Conservation (phyloP, 495 filamentous ascomycete species). For the Friedmanniomyces endolithicus region DNA sequence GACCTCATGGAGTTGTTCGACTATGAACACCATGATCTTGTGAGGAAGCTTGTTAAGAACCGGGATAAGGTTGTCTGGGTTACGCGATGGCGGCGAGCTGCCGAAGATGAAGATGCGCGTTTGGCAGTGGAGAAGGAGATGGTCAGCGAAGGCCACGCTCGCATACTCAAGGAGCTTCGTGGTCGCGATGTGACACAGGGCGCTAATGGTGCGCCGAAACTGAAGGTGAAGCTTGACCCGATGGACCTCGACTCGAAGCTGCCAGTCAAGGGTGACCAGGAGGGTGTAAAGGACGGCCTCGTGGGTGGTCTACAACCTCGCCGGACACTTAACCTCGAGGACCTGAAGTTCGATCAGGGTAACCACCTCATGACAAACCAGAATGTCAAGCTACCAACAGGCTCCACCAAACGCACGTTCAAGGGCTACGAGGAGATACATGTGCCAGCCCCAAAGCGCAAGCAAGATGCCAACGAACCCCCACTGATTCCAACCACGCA, state of each 20-base stretch:
- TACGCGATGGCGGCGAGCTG: slow-evolving; percentile 71
- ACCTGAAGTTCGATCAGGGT: slow-evolving; percentile 92
- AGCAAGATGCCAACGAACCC: slow-evolving; percentile 63
- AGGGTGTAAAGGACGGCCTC: slow-evolving; percentile 49
- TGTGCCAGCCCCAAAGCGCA: slow-evolving; percentile 79
- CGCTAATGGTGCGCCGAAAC: slow-evolving; percentile 38
- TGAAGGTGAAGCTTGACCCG: slow-evolving; percentile 70
- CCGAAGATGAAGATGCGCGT: slow-evolving; percentile 66
- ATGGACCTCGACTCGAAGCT: slow-evolving; percentile 85
- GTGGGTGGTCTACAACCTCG: slow-evolving; percentile 79
- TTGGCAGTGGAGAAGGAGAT: slow-evolving; percentile 77
- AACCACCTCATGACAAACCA: slow-evolving; percentile 98
- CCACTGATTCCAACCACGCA: slow-evolving; percentile 68
- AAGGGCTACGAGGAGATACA: slow-evolving; percentile 99
- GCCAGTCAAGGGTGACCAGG: slow-evolving; percentile 36
- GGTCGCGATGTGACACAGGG: slow-evolving; percentile 27
- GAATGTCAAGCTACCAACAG: slow-evolving; percentile 87
- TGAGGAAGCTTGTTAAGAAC: slow-evolving; percentile 84
- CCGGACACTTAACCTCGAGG: slow-evolving; percentile 82
- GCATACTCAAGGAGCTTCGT: slow-evolving; percentile 78
- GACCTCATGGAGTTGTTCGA: slow-evolving; percentile 97
- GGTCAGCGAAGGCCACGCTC: slow-evolving; percentile 70
- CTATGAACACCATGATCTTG: slow-evolving; percentile 88
- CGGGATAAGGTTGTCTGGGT: slow-evolving; percentile 90
- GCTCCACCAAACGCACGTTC: slow-evolving; percentile 85